These are phyloP conservation scores for Colletotrichum echinochloae DNA, from an alignment of 2,329 filamentous ascomycete genomes.

Conservation along the genomic window DNA sequence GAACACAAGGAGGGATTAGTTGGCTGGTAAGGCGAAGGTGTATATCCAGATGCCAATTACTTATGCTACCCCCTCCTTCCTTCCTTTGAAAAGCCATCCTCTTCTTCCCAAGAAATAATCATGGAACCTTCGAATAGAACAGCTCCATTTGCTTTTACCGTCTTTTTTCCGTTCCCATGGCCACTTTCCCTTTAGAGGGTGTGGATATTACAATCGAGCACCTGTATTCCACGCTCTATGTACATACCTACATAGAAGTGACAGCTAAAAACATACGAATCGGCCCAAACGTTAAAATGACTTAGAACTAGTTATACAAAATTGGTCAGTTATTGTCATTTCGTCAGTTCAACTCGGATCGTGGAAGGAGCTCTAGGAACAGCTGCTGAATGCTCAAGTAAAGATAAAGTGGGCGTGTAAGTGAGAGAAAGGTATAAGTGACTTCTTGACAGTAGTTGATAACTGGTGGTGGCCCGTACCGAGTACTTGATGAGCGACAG, in stretches of 20 bases:
- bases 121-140: not conserved
- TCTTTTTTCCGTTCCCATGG: not conserved
- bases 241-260: not conserved
- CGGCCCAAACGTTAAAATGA: not conserved
- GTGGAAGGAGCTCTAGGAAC: not conserved
- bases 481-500: not conserved
- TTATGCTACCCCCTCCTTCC: not conserved
- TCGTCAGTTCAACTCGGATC: no score
- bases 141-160: no score
- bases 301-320: not conserved
- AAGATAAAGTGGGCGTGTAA: not conserved
- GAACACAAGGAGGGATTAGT: not conserved
- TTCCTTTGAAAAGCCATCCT: not conserved
- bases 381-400: not conserved
- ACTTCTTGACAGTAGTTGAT: rapidly evolving
- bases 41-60: not conserved
- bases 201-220: not conserved
- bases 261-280: rapidly evolving
- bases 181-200: not conserved
- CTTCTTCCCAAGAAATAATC: no score
- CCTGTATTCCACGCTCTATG: not conserved
- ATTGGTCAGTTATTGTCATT: not conserved
- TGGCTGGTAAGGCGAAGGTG: not conserved
- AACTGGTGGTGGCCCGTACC: not conserved
- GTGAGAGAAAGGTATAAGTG: not conserved